Percentiles rank a stretch among this genome's conserved stretches.
phyloP scores from a whole-genome alignment of 345 rosid species.

The Rhizophora apiculata region DNA sequence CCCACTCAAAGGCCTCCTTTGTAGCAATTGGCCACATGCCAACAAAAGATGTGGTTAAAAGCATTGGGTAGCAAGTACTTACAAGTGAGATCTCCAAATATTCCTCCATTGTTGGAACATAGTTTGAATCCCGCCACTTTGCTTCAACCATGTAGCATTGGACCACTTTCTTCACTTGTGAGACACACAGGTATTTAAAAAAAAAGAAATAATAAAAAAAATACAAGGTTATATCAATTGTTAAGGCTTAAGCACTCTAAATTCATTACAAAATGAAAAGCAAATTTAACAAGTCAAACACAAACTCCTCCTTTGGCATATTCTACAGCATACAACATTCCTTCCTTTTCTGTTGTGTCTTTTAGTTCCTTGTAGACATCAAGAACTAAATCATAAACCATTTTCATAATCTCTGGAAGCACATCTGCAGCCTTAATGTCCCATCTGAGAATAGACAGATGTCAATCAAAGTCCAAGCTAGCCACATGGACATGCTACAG shows the following conservation, averaged over 20 bases:
- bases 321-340: slow-evolving; percentile 1
- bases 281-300: neutral
- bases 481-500: too few species aligned
- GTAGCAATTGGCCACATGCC: slow-evolving; percentile 20
- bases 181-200: neutral
- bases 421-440: too few species aligned
- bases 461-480: too few species aligned
- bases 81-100: neutral
- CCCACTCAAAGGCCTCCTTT: neutral
- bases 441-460: too few species aligned
- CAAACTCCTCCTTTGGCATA: slow-evolving; percentile 18
- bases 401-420: slow-evolving; percentile 11
- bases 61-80: neutral
- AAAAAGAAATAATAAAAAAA: neutral
- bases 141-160: neutral
- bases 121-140: neutral
- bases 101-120: slow-evolving; percentile 20
- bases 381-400: neutral
- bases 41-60: slow-evolving; percentile 1
- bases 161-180: neutral
- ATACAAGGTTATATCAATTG: neutral
- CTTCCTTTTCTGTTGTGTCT: neutral
- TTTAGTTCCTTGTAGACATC: slow-evolving; percentile 11
- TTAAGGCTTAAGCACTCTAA: neutral
- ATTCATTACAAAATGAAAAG: neutral